Evolutionary conservation across 768 basidiomycete genomes (phyloP), one percentile per base, ranked within the genome.

Genomic region (Amanita phalloides): DNA sequence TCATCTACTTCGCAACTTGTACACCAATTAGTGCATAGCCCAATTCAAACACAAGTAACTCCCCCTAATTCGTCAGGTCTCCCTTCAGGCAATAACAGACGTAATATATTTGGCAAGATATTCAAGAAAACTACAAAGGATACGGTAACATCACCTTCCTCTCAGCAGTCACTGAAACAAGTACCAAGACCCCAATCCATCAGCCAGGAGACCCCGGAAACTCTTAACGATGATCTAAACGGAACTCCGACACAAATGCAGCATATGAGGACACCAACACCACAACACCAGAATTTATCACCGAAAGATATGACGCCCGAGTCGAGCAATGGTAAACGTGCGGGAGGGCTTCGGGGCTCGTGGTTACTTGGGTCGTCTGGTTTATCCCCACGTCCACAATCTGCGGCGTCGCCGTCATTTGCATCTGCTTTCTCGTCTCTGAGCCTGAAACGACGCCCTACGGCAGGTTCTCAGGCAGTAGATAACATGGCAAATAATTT

Each of bases 71-170:
- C 51, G 23, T 51, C 49, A 44, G 35, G 28, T 11, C 14, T 52
- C 13, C 7, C 42, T 13, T 33, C 39, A 23, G 32, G 21, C 6
- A 45, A 30, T 23, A 55, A 39, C 28, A 77, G 81, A 54, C 68
- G 78, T 20, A 82, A 78, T 55, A 76, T 90, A 17, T 85, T 90
- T 56, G 75, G 81, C 25, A 84, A 77, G 61, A 66, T 90, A 32
- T 90, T 90, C 71, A 84, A 77, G 61, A 78, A 74, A 59, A 79
- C 75, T 20, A 5, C 35, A 23, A 53, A 42, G 21, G 53, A 60
- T 39, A 58, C 62, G 42, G 53, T 63, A 30, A 56, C 61, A 17
- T 58, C 65, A 41, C 59, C 65, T n/a, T 51, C 60, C 54, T 60
- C 60, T 28, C 26, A 28, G 6, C 26, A 28, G 6, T 7, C 26